phyloP scores from a whole-genome alignment of 441 rosid genomes.

The Dalechampia spathulata region DNA sequence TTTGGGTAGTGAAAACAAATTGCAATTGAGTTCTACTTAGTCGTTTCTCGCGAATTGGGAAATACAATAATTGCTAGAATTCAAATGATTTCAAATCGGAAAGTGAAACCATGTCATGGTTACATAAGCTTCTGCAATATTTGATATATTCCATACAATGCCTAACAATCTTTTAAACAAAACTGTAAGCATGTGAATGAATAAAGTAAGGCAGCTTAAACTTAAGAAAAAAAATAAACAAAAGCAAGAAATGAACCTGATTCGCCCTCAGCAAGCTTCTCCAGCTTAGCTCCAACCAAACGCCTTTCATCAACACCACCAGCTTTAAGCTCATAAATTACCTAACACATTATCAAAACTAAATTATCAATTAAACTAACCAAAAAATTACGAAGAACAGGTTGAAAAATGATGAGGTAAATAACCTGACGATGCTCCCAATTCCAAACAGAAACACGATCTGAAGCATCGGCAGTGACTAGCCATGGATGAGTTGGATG shows the following conservation, averaged over 20 bases:
- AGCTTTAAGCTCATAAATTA: constrained; percentile 84
- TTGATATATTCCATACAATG: not conserved
- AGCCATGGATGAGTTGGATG: constrained; percentile 99
- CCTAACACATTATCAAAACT: not conserved
- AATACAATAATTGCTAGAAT: too few species aligned
- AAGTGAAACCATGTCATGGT: not conserved
- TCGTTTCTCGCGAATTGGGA: too few species aligned
- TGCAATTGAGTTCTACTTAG: too few species aligned
- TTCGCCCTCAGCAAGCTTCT: constrained; percentile 98
- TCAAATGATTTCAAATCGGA: too few species aligned
- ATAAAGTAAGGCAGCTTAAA: too few species aligned
- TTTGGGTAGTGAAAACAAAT: not conserved
- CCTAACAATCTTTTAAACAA: not conserved
- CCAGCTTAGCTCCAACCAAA: constrained; percentile 91
- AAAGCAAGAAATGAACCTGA: constrained; percentile 34
- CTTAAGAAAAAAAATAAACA: too few species aligned
- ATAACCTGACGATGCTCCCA: constrained; percentile 91
- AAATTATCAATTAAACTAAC: not conserved
- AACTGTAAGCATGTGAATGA: too few species aligned
- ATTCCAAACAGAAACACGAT: constrained; percentile 92
- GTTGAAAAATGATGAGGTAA: not conserved
- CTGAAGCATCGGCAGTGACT: constrained; percentile 81
- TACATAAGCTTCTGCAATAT: not conserved
- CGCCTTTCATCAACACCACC: constrained; percentile 99
- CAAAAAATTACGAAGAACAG: too few species aligned